Evolutionary conservation across 1,284 basidiomycete species (phyloP), one percentile per base, ranked within the genome.

Genomic region (Uromyces viciae-fabae): DNA sequence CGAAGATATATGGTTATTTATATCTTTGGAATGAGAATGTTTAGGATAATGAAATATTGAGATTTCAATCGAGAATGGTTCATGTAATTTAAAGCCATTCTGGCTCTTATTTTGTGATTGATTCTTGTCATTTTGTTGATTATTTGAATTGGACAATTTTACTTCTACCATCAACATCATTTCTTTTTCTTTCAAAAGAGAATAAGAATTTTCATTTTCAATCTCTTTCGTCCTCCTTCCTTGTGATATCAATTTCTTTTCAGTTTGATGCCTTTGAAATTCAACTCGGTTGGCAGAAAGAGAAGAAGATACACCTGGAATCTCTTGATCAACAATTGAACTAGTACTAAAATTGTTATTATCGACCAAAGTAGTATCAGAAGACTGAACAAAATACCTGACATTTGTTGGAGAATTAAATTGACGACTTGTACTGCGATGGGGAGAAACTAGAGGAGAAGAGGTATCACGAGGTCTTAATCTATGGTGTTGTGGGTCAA

Each of bases 1-100:
- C n/a, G n/a, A n/a, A n/a, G n/a, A n/a, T n/a, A n/a, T 46, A 43
- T n/a, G 66, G 66, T 43, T 17, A 40, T 28, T 17, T n/a, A 49
- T 22, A 22, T 58, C 15, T 8, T 58, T 58, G 56, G 8, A 28
- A 58, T 8, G 56, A 58, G 56, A 28, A 9, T 22, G 69, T 52
- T 17, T 43, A 72, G 25, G 69, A 72, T 49, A 33, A 54, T 72
- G 49, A 31, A 72, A 72, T 25, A 72, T 49, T 28, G 54, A 19
- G 49, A 72, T 54, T 38, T 72, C 69, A 31, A 72, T n/a, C 5
- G 49, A 3, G 33, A 72, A 72, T 31, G 49, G 46, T 25, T 36
- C 19, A 3, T 52, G 31, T 43, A 49, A 42, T 54, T 54, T 49
- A 31, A 72, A 72, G 46, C 69, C 5, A 72, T 72, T 49, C n/a